Conservation (phyloP, 2,329 filamentous ascomycete genomes). For the Colletotrichum neosansevieriae region DNA sequence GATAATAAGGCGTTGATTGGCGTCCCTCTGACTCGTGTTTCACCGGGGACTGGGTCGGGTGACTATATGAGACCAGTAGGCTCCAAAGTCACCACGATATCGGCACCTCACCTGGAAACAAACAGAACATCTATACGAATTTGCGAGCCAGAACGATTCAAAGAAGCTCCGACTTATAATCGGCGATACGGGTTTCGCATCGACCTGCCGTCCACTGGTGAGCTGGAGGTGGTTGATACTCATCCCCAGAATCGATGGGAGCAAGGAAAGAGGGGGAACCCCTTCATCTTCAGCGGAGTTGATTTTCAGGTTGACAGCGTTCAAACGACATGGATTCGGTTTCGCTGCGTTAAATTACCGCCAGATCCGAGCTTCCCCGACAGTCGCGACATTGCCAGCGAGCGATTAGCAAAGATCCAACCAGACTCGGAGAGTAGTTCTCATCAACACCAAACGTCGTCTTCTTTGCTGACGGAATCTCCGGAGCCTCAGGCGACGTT, state of each 20-base stretch:
- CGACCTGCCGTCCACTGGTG: not conserved
- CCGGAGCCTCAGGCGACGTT: no score
- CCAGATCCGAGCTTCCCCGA: no score
- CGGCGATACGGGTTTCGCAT: slow-evolving; percentile 10
- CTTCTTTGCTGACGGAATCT: no score
- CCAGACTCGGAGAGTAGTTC: no score
- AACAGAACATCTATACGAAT: not conserved
- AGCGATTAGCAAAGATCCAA: no score
- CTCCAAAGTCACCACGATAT: not conserved
- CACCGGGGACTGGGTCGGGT: not conserved
- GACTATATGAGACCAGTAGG: slow-evolving; percentile 14
- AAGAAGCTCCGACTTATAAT: not conserved
- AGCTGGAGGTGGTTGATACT: no score
- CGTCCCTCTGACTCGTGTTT: not conserved
- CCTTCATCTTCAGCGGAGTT: no score
- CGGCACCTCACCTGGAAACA: fast-evolving
- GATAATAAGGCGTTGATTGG: not conserved
- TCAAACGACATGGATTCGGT: not conserved
- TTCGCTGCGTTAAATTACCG: not conserved
- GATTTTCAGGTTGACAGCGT: no score
- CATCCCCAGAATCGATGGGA: not conserved
- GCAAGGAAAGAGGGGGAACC: not conserved
- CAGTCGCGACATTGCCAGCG: no score
- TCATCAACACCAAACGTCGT: no score
- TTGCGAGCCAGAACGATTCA: fast-evolving